phyloP scores from a whole-genome alignment of 2,329 filamentous ascomycete genomes.

The Exophiala spinifera region DNA sequence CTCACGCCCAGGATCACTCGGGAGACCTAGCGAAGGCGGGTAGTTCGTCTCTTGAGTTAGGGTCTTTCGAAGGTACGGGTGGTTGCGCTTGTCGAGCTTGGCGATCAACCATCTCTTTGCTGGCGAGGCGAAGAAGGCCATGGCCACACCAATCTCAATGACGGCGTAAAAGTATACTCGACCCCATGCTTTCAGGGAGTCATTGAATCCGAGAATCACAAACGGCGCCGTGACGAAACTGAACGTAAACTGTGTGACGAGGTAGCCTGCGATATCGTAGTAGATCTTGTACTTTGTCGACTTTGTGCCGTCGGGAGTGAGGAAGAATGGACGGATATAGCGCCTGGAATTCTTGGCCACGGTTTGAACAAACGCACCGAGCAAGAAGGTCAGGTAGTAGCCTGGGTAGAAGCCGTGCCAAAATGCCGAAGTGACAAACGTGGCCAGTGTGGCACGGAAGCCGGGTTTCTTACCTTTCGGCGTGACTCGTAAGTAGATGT shows the following conservation, averaged over 20 bases:
- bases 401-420: constrained; percentile 99
- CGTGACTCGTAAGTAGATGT: constrained; percentile 91
- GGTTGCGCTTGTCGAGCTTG: constrained; percentile 57
- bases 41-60: constrained; percentile 58
- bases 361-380: constrained; percentile 89
- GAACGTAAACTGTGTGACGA: constrained; percentile 78
- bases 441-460: constrained; percentile 89
- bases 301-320: constrained; percentile 69
- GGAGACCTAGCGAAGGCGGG: constrained; percentile 71
- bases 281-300: constrained; percentile 72
- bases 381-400: constrained; percentile 86
- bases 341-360: constrained; percentile 91
- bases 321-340: constrained; percentile 86
- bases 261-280: constrained; percentile 75
- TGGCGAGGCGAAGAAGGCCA: constrained; percentile 76
- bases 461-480: constrained; percentile 94
- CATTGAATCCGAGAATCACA: constrained; percentile 69
- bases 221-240: constrained; percentile 83
- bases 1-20: constrained; percentile 70
- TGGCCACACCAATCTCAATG: constrained; percentile 61
- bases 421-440: constrained; percentile 88
- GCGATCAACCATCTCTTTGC: constrained; percentile 62
- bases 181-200: constrained; percentile 73
- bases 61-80: constrained; percentile 41
- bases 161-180: constrained; percentile 87